Conservation (phyloP, 371 early-diverging fungal species). For the Zychaea mexicana region DNA sequence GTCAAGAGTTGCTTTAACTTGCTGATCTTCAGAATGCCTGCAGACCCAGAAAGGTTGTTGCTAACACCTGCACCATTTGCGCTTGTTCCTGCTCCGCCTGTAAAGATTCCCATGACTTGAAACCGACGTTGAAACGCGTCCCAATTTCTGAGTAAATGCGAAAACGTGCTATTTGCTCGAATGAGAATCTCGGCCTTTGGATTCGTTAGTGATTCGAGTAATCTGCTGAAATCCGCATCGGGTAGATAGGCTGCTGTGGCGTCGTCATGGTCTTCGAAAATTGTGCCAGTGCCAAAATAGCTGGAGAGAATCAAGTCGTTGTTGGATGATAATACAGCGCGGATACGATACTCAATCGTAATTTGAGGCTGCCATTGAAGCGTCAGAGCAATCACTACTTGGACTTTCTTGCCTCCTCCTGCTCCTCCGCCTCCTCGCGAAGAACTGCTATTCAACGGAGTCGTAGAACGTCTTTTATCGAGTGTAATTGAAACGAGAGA, state of each 20-base stretch:
- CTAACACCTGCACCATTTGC: neutral
- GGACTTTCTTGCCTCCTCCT: slow-evolving; percentile 31
- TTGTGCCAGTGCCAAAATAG: slow-evolving; percentile 10
- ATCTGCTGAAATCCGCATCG: neutral
- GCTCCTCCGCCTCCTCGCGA: neutral
- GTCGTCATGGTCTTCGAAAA: neutral
- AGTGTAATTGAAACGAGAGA: slow-evolving; percentile 58
- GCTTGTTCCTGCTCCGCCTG: slow-evolving; percentile 15
- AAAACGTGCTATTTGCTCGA: slow-evolving; percentile 34
- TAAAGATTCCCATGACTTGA: slow-evolving; percentile 45
- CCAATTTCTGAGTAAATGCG: slow-evolving; percentile 44
- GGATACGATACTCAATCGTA: slow-evolving; percentile 83
- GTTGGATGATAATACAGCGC: slow-evolving; percentile 27
- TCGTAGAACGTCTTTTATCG: slow-evolving; percentile 20
- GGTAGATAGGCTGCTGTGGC: neutral
- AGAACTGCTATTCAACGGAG: slow-evolving; percentile 1
- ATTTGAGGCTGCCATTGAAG: slow-evolving; percentile 88
- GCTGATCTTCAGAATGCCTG: slow-evolving; percentile 65
- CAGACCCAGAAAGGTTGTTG: slow-evolving; percentile 40
- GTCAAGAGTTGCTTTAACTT: slow-evolving; percentile 68
- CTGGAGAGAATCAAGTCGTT: slow-evolving; percentile 15
- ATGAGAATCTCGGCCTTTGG: slow-evolving; percentile 39
- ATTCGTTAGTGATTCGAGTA: slow-evolving; percentile 22
- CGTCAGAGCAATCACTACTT: slow-evolving; percentile 63
- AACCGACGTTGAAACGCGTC: slow-evolving; percentile 40